Evolutionary conservation across 2,329 filamentous ascomycete species (phyloP).

Genomic region (Nemania diffusa): DNA sequence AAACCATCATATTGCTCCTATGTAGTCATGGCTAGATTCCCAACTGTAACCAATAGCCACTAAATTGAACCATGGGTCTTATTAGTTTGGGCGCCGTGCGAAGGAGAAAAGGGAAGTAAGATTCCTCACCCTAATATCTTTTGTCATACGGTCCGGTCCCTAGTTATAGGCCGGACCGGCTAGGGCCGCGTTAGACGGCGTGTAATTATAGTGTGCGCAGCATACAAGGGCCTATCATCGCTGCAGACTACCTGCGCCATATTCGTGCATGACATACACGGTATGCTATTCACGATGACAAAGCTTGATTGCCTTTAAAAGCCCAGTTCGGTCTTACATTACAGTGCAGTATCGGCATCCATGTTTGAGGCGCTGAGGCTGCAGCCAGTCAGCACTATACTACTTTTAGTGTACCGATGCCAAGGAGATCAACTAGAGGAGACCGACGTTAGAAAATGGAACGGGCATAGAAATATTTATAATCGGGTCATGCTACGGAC

Average conservation of each 20-base stretch:
- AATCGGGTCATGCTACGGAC: neutral
- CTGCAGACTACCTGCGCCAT: neutral
- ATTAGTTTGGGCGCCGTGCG: neutral
- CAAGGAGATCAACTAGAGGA: neutral
- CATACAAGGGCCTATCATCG: neutral
- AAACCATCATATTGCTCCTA: neutral
- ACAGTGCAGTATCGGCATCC: neutral
- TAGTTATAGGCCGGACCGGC: neutral
- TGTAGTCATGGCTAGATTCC: neutral
- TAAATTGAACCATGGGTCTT: neutral
- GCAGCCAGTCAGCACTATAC: constrained; percentile 2
- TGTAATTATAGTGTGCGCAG: neutral
- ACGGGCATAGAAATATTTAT: neutral
- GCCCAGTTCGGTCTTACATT: neutral
- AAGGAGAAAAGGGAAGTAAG: neutral
- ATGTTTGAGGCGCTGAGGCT: neutral
- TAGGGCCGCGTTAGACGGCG: neutral
- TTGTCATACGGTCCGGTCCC: neutral
- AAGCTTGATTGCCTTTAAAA: neutral
- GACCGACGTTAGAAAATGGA: neutral
- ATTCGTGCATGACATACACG: neutral
- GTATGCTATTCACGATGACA: neutral
- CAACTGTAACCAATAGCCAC: neutral
- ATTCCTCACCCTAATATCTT: neutral
- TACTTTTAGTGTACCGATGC: neutral